phyloP scores from a whole-genome alignment of 129 eudicot species.

The Heracleum sosnowskyi region DNA sequence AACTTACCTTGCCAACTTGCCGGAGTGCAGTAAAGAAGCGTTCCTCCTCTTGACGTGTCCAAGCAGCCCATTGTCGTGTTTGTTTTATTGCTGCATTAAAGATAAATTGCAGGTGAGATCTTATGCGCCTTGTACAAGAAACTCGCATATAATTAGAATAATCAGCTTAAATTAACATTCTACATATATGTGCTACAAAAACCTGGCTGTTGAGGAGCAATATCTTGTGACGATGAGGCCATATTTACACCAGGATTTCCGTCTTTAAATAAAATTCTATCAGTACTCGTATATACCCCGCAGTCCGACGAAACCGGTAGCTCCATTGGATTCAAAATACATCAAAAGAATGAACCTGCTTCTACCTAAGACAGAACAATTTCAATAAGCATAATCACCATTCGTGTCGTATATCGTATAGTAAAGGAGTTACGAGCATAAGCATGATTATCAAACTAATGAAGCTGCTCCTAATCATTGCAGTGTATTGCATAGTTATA shows the following conservation, averaged over 20 bases:
- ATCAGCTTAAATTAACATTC: background rate
- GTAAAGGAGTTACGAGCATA: background rate
- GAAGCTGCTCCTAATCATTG: background rate
- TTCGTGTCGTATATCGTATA: background rate
- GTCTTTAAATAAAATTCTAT: slow-evolving; percentile 31
- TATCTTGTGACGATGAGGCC: slow-evolving; percentile 42
- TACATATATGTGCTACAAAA: background rate
- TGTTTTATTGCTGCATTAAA: slow-evolving; percentile 47
- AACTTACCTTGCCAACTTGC: slow-evolving; percentile 91
- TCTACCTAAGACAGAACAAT: background rate
- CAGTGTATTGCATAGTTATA: background rate
- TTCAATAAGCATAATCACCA: background rate
- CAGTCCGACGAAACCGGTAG: slow-evolving; percentile 32
- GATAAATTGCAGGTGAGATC: slow-evolving; percentile 1
- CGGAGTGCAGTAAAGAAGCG: slow-evolving; percentile 82
- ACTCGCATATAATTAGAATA: background rate
- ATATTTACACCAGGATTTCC: slow-evolving; percentile 33
- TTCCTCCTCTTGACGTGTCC: slow-evolving; percentile 98
- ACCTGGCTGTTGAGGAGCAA: slow-evolving; percentile 59
- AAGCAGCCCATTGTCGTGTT: slow-evolving; percentile 96
- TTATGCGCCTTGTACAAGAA: background rate
- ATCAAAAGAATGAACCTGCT: slow-evolving; percentile 25
- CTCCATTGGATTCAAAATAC: slow-evolving; percentile 42
- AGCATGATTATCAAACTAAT: no score
- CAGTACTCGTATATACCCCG: slow-evolving; percentile 22